Evolutionary conservation across 352 stramenopile species (phyloP).

Genomic region (Globisporangium paroecandrum): DNA sequence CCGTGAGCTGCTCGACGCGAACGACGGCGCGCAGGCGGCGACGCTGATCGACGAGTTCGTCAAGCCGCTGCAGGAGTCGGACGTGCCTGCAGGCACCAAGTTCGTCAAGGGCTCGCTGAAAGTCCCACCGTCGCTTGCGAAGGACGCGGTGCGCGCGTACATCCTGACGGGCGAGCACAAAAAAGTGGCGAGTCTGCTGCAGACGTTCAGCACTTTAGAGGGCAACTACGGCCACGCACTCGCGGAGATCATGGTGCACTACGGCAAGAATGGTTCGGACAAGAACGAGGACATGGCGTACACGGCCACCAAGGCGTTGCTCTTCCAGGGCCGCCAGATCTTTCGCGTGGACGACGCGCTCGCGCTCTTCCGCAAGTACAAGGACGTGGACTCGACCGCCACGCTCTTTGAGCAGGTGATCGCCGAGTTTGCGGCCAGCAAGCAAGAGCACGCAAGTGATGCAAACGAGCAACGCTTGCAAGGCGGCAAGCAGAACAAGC

Average conservation of each 20-base stretch:
- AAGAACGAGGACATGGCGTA: conserved; percentile 46
- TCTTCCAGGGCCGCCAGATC: conserved; percentile 44
- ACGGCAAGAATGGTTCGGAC: conserved; percentile 31
- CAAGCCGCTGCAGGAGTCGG: conserved; percentile 32
- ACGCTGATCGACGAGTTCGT: conserved; percentile 37
- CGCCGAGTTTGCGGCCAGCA: conserved; percentile 30
- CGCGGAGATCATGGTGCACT: conserved; percentile 45
- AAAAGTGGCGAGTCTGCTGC: conserved; percentile 53
- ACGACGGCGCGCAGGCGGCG: conserved; percentile 31
- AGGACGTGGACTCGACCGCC: conserved; percentile 34
- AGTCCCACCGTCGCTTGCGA: conserved; percentile 37
- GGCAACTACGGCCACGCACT: conserved; percentile 46
- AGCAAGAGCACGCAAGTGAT: conserved; percentile 13
- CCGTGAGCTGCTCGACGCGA: conserved; percentile 40
- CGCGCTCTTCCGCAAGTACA: conserved; percentile 45
- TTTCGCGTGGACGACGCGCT: conserved; percentile 43
- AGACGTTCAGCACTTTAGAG: conserved; percentile 41
- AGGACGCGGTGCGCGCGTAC: conserved; percentile 44
- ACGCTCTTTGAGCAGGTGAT: conserved; percentile 48
- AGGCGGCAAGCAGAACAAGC: conserved; percentile 13
- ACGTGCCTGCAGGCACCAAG: conserved; percentile 34
- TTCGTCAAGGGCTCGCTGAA: conserved; percentile 26
- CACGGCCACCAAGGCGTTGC: conserved; percentile 47
- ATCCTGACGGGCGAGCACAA: conserved; percentile 44
- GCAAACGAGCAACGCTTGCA: conserved; percentile 2